Evolutionary conservation across 1,139 yeast genomes (phyloP).

Genomic region (Ogataea hybrid): DNA sequence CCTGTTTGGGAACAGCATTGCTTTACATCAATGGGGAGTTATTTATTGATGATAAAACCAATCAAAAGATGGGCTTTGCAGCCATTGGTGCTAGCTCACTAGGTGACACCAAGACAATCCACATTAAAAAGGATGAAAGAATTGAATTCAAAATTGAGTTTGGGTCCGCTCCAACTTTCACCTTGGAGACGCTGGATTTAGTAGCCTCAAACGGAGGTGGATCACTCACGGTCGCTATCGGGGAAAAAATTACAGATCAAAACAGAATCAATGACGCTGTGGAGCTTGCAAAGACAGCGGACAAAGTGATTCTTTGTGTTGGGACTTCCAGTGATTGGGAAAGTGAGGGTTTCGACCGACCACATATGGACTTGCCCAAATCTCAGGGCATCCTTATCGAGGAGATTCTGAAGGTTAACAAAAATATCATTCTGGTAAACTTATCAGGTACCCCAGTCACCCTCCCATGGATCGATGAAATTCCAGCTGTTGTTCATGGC

Average conservation of each 20-base stretch:
- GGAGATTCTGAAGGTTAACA: slow-evolving; percentile 46
- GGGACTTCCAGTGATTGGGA: slow-evolving; percentile 52
- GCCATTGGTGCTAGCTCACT: slow-evolving; percentile 53
- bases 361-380: slow-evolving; percentile 46
- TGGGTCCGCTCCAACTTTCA: slow-evolving; percentile 50
- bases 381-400: slow-evolving; percentile 45
- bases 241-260: slow-evolving; percentile 25
- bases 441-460: slow-evolving; percentile 65
- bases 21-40: slow-evolving; percentile 50
- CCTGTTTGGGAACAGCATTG: slow-evolving; percentile 52
- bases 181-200: slow-evolving; percentile 25
- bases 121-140: slow-evolving; percentile 40
- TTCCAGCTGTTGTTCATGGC: slow-evolving; percentile 46
- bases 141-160: slow-evolving; percentile 48
- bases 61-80: slow-evolving; percentile 47
- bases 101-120: slow-evolving; percentile 42
- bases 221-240: slow-evolving; percentile 38
- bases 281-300: slow-evolving; percentile 43
- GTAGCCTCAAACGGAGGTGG: slow-evolving; percentile 42
- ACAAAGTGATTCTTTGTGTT: slow-evolving; percentile 44
- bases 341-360: slow-evolving; percentile 51
- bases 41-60: slow-evolving; percentile 55
- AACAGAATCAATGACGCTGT: slow-evolving; percentile 40
- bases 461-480: slow-evolving; percentile 53
- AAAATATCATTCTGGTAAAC: slow-evolving; percentile 52